Evolutionary conservation across 495 filamentous ascomycete genomes (phyloP).

Genomic region (Pseudoneurospora amorphoporcata): DNA sequence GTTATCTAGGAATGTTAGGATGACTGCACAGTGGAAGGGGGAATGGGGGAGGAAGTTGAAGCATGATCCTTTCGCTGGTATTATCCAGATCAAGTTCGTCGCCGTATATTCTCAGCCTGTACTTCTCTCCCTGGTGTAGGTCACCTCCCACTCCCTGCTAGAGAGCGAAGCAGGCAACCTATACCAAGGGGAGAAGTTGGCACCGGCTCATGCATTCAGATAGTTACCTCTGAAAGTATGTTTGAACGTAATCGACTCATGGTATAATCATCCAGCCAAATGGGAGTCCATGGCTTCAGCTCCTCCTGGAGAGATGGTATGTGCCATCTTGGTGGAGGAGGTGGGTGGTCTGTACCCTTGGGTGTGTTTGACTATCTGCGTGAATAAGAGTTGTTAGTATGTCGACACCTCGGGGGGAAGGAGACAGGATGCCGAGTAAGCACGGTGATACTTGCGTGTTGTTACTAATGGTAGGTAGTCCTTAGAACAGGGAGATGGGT

Average conservation of each 20-base stretch:
- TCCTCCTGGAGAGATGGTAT: background rate
- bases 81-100: constrained; percentile 97
- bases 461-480: background rate
- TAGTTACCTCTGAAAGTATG: constrained; percentile 27
- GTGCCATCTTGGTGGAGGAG: background rate
- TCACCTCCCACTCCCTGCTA: background rate
- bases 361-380: background rate
- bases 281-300: background rate
- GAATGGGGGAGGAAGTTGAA: constrained; percentile 30
- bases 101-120: constrained; percentile 91
- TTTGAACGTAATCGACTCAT: background rate
- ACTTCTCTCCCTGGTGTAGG: constrained; percentile 10
- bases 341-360: background rate
- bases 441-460: background rate
- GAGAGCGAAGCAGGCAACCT: background rate
- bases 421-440: background rate
- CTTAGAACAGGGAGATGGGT: background rate
- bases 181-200: constrained; percentile 7
- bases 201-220: constrained; percentile 35
- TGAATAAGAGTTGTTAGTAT: background rate
- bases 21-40: constrained; percentile 8
- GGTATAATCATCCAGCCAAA: background rate
- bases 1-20: constrained; percentile 28
- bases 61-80: constrained; percentile 98
- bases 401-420: background rate